Base-by-base conservation (phyloP, 306 rosid species). In the Quercus agrifolia region DNA sequence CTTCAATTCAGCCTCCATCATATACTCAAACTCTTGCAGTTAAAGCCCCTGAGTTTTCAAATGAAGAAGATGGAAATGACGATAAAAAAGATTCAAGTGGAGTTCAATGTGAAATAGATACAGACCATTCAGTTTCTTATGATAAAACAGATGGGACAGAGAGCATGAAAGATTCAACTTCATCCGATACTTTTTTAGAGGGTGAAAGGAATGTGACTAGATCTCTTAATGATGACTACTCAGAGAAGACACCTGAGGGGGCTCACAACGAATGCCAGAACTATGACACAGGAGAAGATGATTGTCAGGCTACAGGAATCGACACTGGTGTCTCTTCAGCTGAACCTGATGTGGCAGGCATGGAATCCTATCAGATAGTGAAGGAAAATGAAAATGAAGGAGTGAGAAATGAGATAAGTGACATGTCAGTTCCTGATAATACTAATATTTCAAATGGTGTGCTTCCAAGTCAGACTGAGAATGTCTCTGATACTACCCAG, bases 31-130 rank as follows among this genome's bases (percentile, higher is more conserved):
- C 83, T 76, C 75, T 87, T 27, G 64, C 71, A 0, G 74, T 89
- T 66, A 85, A 83, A 82, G 86, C 93, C 74, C 93, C 93, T 3
- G 97, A 91, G 25, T 86, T 90, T 85, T 77, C 78, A 74, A 87
- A 57, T 78, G 95, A 89, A 71, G 80, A 80, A 14, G 90, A 84
- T 80, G 86, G 67, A 75, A 70, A 52, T 4, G 85, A 71, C 61
- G 69, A 79, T 61, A 31, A 28, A 74, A 62, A 74, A 33, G 81
- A 59, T 62, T 77, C 77, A 31, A 74, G 79, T 8, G 64, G 78
- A 55, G 70, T 56, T 74, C 83, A 74, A 49, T 14, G 28, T 77
- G 85, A 76, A 72, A 30, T 38, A 20, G 87, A 25, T 7, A 73
- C 71, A 55, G 82, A 74, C 73, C 79, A 82, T 21, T 68, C 78